Evolutionary conservation across 805 yeast genomes (phyloP).

Genomic region (Myxozyma udenii): DNA sequence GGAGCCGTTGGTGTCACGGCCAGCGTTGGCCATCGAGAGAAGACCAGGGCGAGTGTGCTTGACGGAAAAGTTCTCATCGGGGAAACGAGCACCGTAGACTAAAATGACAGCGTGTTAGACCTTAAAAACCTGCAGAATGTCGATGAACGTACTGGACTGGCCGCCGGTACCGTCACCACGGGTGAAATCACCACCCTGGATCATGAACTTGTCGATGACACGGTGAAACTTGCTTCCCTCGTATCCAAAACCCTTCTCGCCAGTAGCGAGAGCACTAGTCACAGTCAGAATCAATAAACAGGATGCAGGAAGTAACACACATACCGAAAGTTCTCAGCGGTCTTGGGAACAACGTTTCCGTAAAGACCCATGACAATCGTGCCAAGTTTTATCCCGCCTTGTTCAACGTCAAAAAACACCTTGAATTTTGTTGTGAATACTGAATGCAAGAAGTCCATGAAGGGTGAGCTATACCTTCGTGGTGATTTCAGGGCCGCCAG

Average conservation of each 20-base stretch:
- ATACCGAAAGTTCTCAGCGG: constrained; percentile 77
- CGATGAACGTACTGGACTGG: constrained; percentile 30
- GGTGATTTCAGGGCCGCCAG: constrained; percentile 30
- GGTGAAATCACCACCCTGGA: constrained; percentile 87
- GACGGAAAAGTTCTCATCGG: constrained; percentile 70
- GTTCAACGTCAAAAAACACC: constrained; percentile 81
- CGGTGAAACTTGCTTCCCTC: constrained; percentile 67
- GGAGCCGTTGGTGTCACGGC: constrained; percentile 72
- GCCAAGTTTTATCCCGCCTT: constrained; percentile 75
- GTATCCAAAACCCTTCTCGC: constrained; percentile 72
- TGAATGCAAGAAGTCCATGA: background rate
- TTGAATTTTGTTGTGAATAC: constrained; percentile 32
- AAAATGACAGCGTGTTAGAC: background rate
- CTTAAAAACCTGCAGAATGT: no score
- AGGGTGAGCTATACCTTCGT: constrained; percentile 36
- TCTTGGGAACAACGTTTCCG: constrained; percentile 82
- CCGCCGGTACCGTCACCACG: constrained; percentile 60
- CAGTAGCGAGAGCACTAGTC: constrained; percentile 66
- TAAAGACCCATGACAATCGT: constrained; percentile 82
- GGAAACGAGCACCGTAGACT: constrained; percentile 68
- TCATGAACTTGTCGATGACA: constrained; percentile 64
- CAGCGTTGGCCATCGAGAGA: constrained; percentile 78
- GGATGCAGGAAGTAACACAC: constrained; percentile 39
- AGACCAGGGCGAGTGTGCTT: constrained; percentile 52
- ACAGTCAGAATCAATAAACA: constrained; percentile 37